Evolutionary conservation across 1,139 yeast species (phyloP).

Genomic region (Hanseniaspora sp.): DNA sequence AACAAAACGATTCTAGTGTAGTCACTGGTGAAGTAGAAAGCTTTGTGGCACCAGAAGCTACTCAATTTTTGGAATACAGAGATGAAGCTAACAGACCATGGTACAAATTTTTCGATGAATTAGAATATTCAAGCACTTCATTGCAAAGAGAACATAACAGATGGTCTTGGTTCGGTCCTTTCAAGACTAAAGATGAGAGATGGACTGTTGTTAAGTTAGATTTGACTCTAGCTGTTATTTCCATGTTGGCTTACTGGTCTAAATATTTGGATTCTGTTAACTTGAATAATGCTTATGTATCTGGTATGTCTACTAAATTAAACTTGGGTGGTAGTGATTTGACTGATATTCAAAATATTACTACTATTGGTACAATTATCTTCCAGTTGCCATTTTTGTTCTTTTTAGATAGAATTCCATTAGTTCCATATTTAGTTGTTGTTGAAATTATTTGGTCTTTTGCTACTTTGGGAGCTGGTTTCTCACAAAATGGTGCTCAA

Average conservation of each 20-base stretch:
- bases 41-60: constrained; percentile 9
- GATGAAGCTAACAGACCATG: constrained; percentile 53
- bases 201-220: constrained; percentile 48
- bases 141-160: constrained; percentile 25
- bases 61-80: constrained; percentile 36
- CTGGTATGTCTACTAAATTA: constrained; percentile 41
- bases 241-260: constrained; percentile 55
- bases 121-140: constrained; percentile 43
- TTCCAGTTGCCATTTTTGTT: constrained; percentile 41
- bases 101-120: constrained; percentile 54
- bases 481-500: constrained; percentile 23
- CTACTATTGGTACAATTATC: constrained; percentile 46
- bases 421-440: constrained; percentile 44
- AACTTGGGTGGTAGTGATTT: constrained; percentile 52
- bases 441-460: constrained; percentile 32
- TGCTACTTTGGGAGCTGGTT: constrained; percentile 26
- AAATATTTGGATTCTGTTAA: constrained; percentile 51
- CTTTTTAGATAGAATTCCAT: constrained; percentile 36
- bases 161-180: constrained; percentile 57
- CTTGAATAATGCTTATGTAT: constrained; percentile 48
- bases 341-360: constrained; percentile 47
- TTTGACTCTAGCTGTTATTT: constrained; percentile 43
- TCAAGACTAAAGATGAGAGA: constrained; percentile 43
- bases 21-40: background rate
- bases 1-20: background rate